Evolutionary conservation across 129 eudicot species (phyloP), one percentile per base, ranked within the genome.

Genomic region (Pseudognaphalium luteoalbum): DNA sequence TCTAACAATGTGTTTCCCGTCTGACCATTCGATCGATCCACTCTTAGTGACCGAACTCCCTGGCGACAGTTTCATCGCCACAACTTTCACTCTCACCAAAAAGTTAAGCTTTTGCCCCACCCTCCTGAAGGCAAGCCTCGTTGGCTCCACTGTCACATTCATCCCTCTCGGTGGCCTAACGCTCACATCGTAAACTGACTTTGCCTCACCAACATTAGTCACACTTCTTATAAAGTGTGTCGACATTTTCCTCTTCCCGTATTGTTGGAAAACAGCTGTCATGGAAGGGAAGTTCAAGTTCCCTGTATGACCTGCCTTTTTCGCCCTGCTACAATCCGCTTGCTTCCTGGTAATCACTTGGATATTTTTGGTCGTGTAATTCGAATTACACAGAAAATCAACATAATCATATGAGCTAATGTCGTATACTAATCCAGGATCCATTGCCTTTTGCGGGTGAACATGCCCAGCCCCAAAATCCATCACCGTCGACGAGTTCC

Each of bases 401-500:
- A 91, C 80, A 54, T 89, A 91, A 74, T 91, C 97, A 25, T 89
- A 91, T 6, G 96, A 81, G 0, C 52, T 78, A 11, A 95, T 54
- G 81, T 95, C 99, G 57, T 91, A 95, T 15, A 95, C 71, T 17
- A 95, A 77, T 5, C 99, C 99, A 1, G 97, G 99, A 68, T 91
- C 96, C 96, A 95, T 91, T 41, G 99, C 99, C 59, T 86, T 84
- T 52, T 87, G 92, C 0, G 97, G 99, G 52, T 91, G 88, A 28
- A 91, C 97, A 70, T 95, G 97, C 3, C 99, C 99, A 12, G 94
- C 90, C 22, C 99, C 99, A 41, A 67, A 89, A 85, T 95, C 99
- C 97, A 89, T 89, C 66, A 82, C 91, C 1, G 89, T 89, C 6
- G 99, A 91, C 0, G 89, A 85, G 77, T 91, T 95, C 20, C 96